Conservation (phyloP, 768 basidiomycete genomes). For the Leccinum rimulosum region DNA sequence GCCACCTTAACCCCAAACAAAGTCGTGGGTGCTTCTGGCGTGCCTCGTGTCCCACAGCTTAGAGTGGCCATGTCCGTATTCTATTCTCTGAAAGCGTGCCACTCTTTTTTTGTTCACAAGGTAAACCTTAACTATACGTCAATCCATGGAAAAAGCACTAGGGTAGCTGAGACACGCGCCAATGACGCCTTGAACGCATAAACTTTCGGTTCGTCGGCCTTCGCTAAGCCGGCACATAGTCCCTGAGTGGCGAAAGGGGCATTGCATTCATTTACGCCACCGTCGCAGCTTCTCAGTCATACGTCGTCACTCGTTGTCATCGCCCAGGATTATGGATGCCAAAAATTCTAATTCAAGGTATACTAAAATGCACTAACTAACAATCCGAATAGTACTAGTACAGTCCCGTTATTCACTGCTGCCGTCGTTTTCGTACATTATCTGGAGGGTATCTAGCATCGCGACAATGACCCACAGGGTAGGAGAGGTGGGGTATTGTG, state of each 20-base stretch:
- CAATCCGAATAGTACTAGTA: conserved; percentile 32
- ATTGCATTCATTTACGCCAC: conserved; percentile 16
- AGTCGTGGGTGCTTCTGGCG: conserved; percentile 26
- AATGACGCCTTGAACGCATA: conserved; percentile 12
- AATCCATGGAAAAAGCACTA: conserved; percentile 15
- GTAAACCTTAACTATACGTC: conserved; percentile 22
- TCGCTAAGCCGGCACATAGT: conserved; percentile 15
- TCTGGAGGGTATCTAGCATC: conserved; percentile 34
- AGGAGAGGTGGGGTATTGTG: conserved; percentile 16
- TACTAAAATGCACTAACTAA: conserved; percentile 32
- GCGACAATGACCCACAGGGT: conserved; percentile 26
- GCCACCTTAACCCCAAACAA: conserved; percentile 25
- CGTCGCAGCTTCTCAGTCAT: conserved; percentile 1
- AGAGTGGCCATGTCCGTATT: conserved; percentile 1
- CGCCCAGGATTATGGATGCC: conserved; percentile 7
- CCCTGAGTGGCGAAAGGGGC: conserved; percentile 24
- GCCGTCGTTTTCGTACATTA: conserved; percentile 28
- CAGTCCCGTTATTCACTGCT: conserved; percentile 31
- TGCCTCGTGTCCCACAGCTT: conserved; percentile 24
- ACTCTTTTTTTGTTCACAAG: conserved; percentile 8
- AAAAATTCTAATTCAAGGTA: conserved; percentile 38
- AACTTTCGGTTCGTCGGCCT: conserved; percentile 11
- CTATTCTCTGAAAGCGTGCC: conserved; percentile 4
- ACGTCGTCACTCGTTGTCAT: not conserved
- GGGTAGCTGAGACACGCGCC: conserved; percentile 17